phyloP scores from a whole-genome alignment of 1,139 yeast species.

The Pichia sp. region DNA sequence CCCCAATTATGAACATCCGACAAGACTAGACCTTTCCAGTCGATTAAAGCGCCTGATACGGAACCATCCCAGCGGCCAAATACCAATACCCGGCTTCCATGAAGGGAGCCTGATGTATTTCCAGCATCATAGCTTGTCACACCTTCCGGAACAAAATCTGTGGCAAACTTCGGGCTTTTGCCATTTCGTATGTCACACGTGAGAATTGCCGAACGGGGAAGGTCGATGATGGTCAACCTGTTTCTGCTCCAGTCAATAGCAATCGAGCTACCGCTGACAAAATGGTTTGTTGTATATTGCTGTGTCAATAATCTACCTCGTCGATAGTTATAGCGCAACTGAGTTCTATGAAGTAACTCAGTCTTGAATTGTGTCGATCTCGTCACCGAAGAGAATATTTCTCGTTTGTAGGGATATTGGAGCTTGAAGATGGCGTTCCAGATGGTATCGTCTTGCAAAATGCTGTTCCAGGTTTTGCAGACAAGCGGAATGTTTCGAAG shows the following conservation, averaged over 20 bases:
- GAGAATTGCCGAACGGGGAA: slow-evolving; percentile 14
- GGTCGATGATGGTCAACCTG: slow-evolving; percentile 15
- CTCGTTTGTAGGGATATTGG: slow-evolving; percentile 37
- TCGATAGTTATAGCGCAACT: slow-evolving; percentile 40
- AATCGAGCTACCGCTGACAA: slow-evolving; percentile 5
- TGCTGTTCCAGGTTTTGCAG: slow-evolving; percentile 48
- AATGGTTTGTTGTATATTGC: slow-evolving; percentile 7
- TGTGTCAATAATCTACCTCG: slow-evolving; percentile 39
- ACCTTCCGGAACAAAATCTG: slow-evolving; percentile 28
- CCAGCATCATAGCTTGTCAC: slow-evolving; percentile 29
- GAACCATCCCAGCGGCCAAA: slow-evolving; percentile 46
- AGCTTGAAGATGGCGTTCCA: slow-evolving; percentile 57
- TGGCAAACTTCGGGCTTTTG: slow-evolving; percentile 6
- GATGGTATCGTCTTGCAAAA: slow-evolving; percentile 53
- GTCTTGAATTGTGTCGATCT: slow-evolving; percentile 49
- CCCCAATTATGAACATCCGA: slow-evolving; percentile 36
- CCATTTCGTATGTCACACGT: slow-evolving; percentile 18
- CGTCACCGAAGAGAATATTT: slow-evolving; percentile 54
- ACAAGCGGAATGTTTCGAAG: slow-evolving; percentile 48
- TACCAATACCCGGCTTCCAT: slow-evolving; percentile 31
- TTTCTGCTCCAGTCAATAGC: slow-evolving; percentile 17
- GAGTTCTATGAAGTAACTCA: slow-evolving; percentile 48
- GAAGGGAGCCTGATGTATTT: slow-evolving; percentile 11
- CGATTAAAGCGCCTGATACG: slow-evolving; percentile 37
- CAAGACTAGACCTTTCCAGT: slow-evolving; percentile 34